Conservation (phyloP, 1,139 yeast species). For the Diutina siamensis region DNA sequence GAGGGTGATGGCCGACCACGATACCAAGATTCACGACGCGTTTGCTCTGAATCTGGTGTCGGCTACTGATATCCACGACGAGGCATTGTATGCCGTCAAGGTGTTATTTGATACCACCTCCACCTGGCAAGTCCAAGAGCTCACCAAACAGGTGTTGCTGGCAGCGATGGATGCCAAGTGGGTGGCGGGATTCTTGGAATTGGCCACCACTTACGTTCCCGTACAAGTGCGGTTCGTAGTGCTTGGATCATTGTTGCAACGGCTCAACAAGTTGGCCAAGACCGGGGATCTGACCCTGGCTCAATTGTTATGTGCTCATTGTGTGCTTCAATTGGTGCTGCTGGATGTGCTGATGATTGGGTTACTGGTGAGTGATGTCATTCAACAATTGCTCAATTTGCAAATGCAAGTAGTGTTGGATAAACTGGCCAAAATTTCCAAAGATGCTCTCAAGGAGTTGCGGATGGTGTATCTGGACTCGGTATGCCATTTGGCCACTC, state of each 20-base stretch:
- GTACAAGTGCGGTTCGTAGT: constrained; percentile 77
- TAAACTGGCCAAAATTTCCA: constrained; percentile 14
- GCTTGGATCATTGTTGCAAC: constrained; percentile 31
- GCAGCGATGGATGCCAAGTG: constrained; percentile 28
- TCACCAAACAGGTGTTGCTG: constrained; percentile 33
- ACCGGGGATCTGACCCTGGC: constrained; percentile 11
- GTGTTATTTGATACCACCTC: constrained; percentile 40
- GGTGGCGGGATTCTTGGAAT: constrained; percentile 48
- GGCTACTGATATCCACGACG: constrained; percentile 21
- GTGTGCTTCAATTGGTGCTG: constrained; percentile 58
- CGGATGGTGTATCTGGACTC: constrained; percentile 30
- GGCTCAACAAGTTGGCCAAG: constrained; percentile 16
- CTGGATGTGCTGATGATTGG: constrained; percentile 83
- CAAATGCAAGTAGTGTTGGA: constrained; percentile 38
- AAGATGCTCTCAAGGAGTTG: constrained; percentile 17
- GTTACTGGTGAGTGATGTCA: constrained; percentile 72
- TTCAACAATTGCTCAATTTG: constrained; percentile 49
- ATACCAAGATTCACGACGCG: constrained; percentile 17
- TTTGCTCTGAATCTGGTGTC: constrained; percentile 21
- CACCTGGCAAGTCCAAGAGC: constrained; percentile 35
- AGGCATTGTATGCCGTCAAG: constrained; percentile 32
- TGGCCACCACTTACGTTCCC: constrained; percentile 71
- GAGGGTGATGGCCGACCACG: constrained; percentile 7
- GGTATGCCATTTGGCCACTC: constrained; percentile 54
- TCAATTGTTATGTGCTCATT: constrained; percentile 38